Conservation (phyloP, 768 basidiomycete species). For the Punctularia strigosozonata region DNA sequence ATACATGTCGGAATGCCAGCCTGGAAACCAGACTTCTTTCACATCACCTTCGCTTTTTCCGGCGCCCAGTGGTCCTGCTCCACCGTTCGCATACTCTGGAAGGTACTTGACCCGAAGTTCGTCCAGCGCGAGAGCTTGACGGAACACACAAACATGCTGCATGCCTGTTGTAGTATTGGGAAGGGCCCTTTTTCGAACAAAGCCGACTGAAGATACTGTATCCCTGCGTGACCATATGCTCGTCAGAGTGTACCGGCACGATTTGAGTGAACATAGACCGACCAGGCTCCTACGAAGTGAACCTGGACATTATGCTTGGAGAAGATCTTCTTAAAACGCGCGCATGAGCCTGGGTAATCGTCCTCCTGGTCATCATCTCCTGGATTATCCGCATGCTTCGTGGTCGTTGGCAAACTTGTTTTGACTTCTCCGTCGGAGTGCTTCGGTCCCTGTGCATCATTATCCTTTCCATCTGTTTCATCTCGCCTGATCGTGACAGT, state of each 20-base stretch:
- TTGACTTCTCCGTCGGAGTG: no score
- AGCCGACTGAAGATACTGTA: conserved; percentile 13
- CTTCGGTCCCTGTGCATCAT: no score
- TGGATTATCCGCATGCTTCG: no score
- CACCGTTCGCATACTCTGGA: conserved; percentile 12
- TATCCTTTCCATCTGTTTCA: no score
- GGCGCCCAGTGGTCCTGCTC: neutral
- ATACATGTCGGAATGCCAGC: conserved; percentile 6
- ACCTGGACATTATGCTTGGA: conserved; percentile 13
- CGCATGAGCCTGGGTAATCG: neutral
- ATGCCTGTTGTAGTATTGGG: conserved; percentile 3
- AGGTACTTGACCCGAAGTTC: conserved; percentile 16
- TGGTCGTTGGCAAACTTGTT: no score
- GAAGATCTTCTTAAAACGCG: conserved; percentile 17
- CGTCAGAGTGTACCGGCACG: neutral
- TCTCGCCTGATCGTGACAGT: no score
- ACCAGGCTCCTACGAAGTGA: conserved; percentile 26
- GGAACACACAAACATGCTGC: conserved; percentile 13
- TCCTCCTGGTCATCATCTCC: neutral
- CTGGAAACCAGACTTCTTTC: conserved; percentile 6
- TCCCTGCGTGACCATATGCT: conserved; percentile 7
- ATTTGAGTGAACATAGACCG: neutral
- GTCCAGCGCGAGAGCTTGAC: conserved; percentile 18
- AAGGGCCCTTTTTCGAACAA: conserved; percentile 7
- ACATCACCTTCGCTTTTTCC: neutral